Base-by-base conservation (phyloP, 208 protist genomes). In the Plasmodiophora brassicae region DNA sequence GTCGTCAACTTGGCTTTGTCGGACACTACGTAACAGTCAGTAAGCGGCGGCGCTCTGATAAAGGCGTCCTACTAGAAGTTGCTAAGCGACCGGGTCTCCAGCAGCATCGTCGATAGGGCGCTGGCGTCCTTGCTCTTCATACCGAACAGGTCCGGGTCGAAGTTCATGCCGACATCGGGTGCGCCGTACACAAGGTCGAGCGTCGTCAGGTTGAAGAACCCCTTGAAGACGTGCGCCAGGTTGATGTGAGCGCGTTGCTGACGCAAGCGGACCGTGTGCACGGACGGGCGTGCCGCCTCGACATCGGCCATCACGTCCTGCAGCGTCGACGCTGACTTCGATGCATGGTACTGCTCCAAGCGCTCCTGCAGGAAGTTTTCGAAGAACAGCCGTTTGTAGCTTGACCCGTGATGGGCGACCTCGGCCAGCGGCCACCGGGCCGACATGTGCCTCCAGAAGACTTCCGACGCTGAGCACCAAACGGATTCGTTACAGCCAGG, bases 201-300 rank as follows among this genome's bases (percentile, higher is more conserved):
- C n/a, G 14, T 5, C 5, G 65, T 78, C n/a, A 78, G 65, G n/a
- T 78, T 78, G n/a, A 38, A 78, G n/a, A 78, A 78, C n/a, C 65
- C 65, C n/a, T 32, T 78, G 5, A 78, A 32, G 20, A 78, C 41
- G 5, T n/a, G 5, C 5, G 32, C 65, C 32, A 78, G 65, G n/a
- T 78, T 78, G 65, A 78, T n/a, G 41, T 78, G 65, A 5, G 65
- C 32, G 32, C 65, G 32, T 38, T 38, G 65, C 65, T 78, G 32
- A 32, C 5, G 5, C 20, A 78, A 5, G 10, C 20, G 10, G n/a
- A 78, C 41, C 5, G 14, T 78, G n/a, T 78, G 65, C 5, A 78
- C 65, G 41, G 32, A 78, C 5, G 65, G 65, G 20, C 65, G 5
- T 5, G 65, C 65, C n/a, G n/a, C 65, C 32, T 78, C 65, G 14